These are phyloP conservation scores for Apiospora pterosperma DNA, from an alignment of 2,329 filamentous ascomycete genomes.

Conservation along the genomic window DNA sequence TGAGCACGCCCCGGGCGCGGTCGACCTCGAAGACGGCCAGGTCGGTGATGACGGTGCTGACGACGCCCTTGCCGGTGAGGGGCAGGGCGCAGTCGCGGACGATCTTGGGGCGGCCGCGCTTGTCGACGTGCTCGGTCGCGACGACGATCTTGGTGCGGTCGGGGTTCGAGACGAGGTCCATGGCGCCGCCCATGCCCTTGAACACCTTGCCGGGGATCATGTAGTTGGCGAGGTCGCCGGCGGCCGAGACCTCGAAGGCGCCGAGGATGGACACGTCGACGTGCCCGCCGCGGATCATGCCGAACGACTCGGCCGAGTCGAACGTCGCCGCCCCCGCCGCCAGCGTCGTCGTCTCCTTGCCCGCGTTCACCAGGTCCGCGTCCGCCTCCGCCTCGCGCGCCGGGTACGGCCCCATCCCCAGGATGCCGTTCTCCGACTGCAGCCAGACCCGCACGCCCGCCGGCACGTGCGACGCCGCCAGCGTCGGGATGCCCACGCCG, in stretches of 20 bases:
- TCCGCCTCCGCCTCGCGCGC: constrained; percentile 65
- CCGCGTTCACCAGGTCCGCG: constrained; percentile 79
- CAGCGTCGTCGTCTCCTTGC: constrained; percentile 83
- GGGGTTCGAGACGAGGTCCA: constrained; percentile 71
- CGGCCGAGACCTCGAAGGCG: constrained; percentile 74
- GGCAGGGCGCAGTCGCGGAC: constrained; percentile 62
- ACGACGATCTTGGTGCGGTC: constrained; percentile 71
- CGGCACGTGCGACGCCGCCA: constrained; percentile 75
- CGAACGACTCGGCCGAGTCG: constrained; percentile 77
- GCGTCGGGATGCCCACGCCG: constrained; percentile 80
- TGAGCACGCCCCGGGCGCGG: constrained; percentile 56
- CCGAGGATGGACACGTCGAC: constrained; percentile 83
- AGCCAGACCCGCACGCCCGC: constrained; percentile 71
- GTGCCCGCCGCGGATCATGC: constrained; percentile 82
- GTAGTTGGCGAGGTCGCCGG: constrained; percentile 81
- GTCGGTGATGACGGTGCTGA: constrained; percentile 72
- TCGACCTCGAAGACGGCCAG: constrained; percentile 71
- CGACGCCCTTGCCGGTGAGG: constrained; percentile 62
- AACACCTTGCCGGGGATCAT: constrained; percentile 87
- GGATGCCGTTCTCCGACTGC: constrained; percentile 81
- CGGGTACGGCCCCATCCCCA: constrained; percentile 81
- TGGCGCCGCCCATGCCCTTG: constrained; percentile 82
- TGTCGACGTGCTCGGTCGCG: constrained; percentile 66
- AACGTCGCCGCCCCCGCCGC: constrained; percentile 74
- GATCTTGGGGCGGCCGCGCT: constrained; percentile 65